phyloP scores from a whole-genome alignment of 129 eudicot species.

The Flaveria sonorensis region DNA sequence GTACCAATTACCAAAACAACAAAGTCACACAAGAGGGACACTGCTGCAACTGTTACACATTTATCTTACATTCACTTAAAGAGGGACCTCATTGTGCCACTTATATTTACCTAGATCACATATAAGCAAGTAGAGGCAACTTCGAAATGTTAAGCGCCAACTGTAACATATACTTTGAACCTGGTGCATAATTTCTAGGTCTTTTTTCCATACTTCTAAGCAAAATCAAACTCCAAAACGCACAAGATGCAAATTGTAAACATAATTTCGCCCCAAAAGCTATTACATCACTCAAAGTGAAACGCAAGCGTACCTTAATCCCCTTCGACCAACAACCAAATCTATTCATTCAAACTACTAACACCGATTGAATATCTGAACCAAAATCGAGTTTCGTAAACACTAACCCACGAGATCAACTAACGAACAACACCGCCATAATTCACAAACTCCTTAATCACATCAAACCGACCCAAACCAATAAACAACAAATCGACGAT shows the following conservation, averaged over 20 bases:
- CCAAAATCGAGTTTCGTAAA: no score
- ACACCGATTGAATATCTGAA: neutral
- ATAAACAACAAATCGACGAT: neutral
- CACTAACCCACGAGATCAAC: no score
- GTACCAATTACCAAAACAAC: neutral
- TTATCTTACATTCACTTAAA: neutral
- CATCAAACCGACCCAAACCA: neutral
- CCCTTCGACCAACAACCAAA: no score
- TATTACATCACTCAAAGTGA: no score
- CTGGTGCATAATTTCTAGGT: no score
- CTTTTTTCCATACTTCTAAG: no score
- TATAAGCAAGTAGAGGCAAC: slow-evolving; percentile 3
- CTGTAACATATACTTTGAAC: neutral
- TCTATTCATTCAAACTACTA: neutral
- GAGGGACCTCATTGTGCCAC: slow-evolving; percentile 21
- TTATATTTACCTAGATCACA: neutral
- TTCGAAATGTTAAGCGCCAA: neutral
- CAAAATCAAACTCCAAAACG: neutral
- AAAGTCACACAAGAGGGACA: neutral
- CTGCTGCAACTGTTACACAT: neutral
- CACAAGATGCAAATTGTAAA: neutral
- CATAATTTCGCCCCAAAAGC: no score
- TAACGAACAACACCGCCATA: no score
- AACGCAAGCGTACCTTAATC: no score
- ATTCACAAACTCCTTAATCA: no score